These are phyloP conservation scores for Auriscalpium orientale DNA, from an alignment of 768 basidiomycete species.

Conservation along the genomic window DNA sequence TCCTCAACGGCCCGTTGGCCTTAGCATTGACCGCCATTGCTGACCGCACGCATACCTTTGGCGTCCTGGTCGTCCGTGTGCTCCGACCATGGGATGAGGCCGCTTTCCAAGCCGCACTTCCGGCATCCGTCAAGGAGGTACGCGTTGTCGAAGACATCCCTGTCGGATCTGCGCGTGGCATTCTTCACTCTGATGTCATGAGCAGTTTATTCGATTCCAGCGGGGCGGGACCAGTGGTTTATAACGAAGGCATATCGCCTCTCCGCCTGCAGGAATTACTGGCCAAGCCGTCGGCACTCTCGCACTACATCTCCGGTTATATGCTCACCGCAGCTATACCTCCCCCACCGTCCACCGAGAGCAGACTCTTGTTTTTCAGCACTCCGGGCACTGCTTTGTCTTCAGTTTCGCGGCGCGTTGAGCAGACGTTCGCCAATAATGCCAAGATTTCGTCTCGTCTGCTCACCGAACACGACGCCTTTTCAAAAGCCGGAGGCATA, in stretches of 20 bases:
- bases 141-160: slow-evolving; percentile 79
- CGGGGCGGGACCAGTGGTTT: slow-evolving; percentile 33
- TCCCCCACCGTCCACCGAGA: slow-evolving; percentile 23
- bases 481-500: slow-evolving; percentile 67
- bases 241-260: slow-evolving; percentile 53
- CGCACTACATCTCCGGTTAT: slow-evolving; percentile 28
- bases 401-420: slow-evolving; percentile 40
- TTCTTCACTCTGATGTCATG: slow-evolving; percentile 68
- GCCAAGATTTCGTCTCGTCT: slow-evolving; percentile 49
- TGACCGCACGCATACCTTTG: slow-evolving; percentile 40
- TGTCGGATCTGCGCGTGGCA: slow-evolving; percentile 49
- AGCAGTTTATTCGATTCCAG: slow-evolving; percentile 40
- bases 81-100: slow-evolving; percentile 75
- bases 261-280: slow-evolving; percentile 46
- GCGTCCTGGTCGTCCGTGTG: slow-evolving; percentile 67
- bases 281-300: slow-evolving; percentile 35
- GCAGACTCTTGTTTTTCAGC: slow-evolving; percentile 56
- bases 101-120: slow-evolving; percentile 53
- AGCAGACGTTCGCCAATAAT: slow-evolving; percentile 49
- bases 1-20: slow-evolving; percentile 75
- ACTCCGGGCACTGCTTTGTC: slow-evolving; percentile 47
- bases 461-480: slow-evolving; percentile 64
- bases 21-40: slow-evolving; percentile 49
- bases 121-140: slow-evolving; percentile 47
- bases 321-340: slow-evolving; percentile 17